phyloP scores from a whole-genome alignment of 257 asterid genomes.

The Solanum tarapatanum region DNA sequence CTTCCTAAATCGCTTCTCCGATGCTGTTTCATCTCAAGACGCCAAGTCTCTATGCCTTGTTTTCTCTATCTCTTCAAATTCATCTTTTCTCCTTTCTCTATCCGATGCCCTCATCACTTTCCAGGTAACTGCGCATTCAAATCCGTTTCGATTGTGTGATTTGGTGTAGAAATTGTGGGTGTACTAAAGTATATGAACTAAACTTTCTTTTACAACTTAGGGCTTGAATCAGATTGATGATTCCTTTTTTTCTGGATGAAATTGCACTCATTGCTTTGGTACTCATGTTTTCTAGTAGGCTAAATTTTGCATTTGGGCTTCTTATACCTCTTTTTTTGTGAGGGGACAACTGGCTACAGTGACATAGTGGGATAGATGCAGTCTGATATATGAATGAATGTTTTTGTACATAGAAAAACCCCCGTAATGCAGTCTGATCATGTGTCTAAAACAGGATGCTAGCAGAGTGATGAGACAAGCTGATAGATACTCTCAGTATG shows the following conservation, averaged over 20 bases:
- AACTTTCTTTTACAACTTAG: not conserved
- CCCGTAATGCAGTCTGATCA: not conserved
- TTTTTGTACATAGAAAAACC: not conserved
- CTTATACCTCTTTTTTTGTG: not conserved
- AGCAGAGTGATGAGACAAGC: constrained; percentile 69
- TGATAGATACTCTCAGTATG: constrained; percentile 59
- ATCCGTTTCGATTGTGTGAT: not conserved
- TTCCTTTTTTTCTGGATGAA: not conserved
- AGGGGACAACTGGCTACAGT: not conserved
- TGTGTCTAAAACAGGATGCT: constrained; percentile 53
- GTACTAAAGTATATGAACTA: not conserved
- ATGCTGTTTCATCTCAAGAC: constrained; percentile 67
- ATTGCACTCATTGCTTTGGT: not conserved
- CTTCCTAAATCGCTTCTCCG: constrained; percentile 66
- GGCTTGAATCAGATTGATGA: not conserved
- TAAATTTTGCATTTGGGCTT: not conserved
- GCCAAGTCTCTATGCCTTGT: constrained; percentile 61
- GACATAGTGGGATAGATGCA: not conserved
- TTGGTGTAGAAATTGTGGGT: not conserved
- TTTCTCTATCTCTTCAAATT: constrained; percentile 59
- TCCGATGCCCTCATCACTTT: constrained; percentile 77
- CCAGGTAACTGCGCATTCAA: constrained; percentile 44
- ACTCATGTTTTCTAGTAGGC: not conserved
- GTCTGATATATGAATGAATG: not conserved
- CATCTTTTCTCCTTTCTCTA: constrained; percentile 49